Evolutionary conservation across 495 filamentous ascomycete genomes (phyloP).

Genomic region (Penicillium longicatenatum): DNA sequence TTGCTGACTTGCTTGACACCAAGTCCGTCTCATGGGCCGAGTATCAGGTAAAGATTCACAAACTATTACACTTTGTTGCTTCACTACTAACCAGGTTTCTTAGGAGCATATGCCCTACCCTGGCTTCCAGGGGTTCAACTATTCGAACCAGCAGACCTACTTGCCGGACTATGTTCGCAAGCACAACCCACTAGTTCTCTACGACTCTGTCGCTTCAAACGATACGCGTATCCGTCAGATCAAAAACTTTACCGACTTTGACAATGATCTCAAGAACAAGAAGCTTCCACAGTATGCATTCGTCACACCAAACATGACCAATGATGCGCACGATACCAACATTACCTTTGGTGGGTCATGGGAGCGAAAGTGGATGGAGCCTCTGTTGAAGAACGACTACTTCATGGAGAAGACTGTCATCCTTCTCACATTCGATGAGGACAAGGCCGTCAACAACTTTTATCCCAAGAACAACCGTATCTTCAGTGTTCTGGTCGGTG

Average conservation of each 20-base stretch:
- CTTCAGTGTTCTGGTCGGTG: slow-evolving; percentile 61
- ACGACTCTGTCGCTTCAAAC: slow-evolving; percentile 56
- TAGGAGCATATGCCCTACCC: slow-evolving; percentile 64
- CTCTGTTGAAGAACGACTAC: slow-evolving; percentile 61
- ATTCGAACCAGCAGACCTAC: slow-evolving; percentile 50
- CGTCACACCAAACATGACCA: slow-evolving; percentile 76
- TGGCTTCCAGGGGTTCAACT: slow-evolving; percentile 63
- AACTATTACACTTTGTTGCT: background rate
- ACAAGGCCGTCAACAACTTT: slow-evolving; percentile 35
- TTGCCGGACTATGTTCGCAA: slow-evolving; percentile 71
- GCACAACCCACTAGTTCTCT: slow-evolving; percentile 68
- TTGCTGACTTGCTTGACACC: slow-evolving; percentile 69
- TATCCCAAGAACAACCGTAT: slow-evolving; percentile 27
- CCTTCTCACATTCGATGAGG: slow-evolving; percentile 65
- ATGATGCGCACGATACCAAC: slow-evolving; percentile 70
- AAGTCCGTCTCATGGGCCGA: slow-evolving; percentile 67
- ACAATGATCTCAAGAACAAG: slow-evolving; percentile 54
- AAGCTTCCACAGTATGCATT: slow-evolving; percentile 72
- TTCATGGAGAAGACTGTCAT: slow-evolving; percentile 58
- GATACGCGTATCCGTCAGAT: slow-evolving; percentile 55
- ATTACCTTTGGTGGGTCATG: slow-evolving; percentile 61
- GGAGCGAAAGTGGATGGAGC: slow-evolving; percentile 59
- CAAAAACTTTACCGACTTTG: slow-evolving; percentile 68
- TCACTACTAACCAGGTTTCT: background rate
- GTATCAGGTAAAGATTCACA: slow-evolving; percentile 48